phyloP scores from a whole-genome alignment of 345 rosid genomes.

The Heritiera fomes region DNA sequence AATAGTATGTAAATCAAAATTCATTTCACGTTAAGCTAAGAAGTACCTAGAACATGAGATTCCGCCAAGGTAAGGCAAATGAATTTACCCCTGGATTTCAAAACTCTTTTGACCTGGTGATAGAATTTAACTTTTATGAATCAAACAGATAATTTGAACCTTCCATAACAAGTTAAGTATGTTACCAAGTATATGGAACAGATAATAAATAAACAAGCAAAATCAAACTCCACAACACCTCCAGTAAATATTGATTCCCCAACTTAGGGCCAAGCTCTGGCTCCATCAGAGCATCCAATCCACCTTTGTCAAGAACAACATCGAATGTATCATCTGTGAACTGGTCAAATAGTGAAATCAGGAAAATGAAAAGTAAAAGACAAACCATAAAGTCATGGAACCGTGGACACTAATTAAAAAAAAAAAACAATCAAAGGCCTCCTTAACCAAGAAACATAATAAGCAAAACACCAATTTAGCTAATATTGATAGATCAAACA shows the following conservation, averaged over 20 bases:
- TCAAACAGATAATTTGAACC: background rate
- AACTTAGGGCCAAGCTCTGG: constrained; percentile 74
- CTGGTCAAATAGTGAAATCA: constrained; percentile 35
- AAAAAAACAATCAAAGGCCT: background rate
- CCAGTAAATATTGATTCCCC: constrained; percentile 73
- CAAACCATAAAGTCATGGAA: constrained; percentile 4
- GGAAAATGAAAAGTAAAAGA: background rate
- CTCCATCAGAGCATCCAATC: constrained; percentile 98
- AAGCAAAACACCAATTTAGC: background rate
- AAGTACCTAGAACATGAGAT: constrained; percentile 86
- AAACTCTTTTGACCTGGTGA: constrained; percentile 73
- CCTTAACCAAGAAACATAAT: constrained; percentile 2
- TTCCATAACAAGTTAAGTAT: constrained; percentile 5
- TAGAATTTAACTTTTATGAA: constrained; percentile 15
- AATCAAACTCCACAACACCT: constrained; percentile 45
- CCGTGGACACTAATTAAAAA: background rate
- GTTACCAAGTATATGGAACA: background rate
- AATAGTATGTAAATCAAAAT: background rate
- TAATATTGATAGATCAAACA: background rate
- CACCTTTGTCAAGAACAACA: constrained; percentile 87
- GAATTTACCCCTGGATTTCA: constrained; percentile 74
- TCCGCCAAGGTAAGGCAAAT: constrained; percentile 85
- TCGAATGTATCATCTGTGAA: constrained; percentile 58
- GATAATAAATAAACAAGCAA: background rate
- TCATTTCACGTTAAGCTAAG: constrained; percentile 1